Conservation (phyloP, 2,329 filamentous ascomycete species). For the Colletotrichum incanum region DNA sequence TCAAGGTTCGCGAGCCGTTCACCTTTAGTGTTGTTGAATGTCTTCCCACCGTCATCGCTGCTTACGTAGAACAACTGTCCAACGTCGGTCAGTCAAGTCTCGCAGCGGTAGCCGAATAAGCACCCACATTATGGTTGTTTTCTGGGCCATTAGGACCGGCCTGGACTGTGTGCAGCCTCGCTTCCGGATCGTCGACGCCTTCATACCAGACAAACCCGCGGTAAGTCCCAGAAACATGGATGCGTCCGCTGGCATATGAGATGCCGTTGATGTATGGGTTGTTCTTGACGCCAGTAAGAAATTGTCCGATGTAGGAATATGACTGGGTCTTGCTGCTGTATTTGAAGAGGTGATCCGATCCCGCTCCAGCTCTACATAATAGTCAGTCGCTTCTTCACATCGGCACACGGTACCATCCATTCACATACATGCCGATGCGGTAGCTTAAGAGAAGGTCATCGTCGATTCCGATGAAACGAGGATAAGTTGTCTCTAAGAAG, state of each 20-base stretch:
- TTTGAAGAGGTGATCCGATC: conserved; percentile 37
- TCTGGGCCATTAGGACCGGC: conserved; percentile 41
- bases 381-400: neutral
- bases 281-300: conserved; percentile 37
- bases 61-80: conserved; percentile 31
- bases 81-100: neutral
- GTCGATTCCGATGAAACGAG: conserved; percentile 29
- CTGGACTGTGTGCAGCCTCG: conserved; percentile 32
- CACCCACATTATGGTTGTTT: conserved; percentile 30
- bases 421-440: conserved; percentile 38
- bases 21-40: conserved; percentile 22
- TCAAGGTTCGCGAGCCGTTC: conserved; percentile 35
- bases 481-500: conserved; percentile 38
- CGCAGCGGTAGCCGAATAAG: accelerated
- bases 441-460: conserved; percentile 35
- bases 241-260: conserved; percentile 31
- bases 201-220: conserved; percentile 41
- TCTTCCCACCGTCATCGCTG: conserved; percentile 33
- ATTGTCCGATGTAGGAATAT: conserved; percentile 39
- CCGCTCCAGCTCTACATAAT: conserved; percentile 30
- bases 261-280: conserved; percentile 42
- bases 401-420: too few relatives aligned
- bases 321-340: conserved; percentile 23
- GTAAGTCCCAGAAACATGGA: conserved; percentile 41
- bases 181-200: conserved; percentile 36